Evolutionary conservation across 2,329 filamentous ascomycete genomes (phyloP).

Genomic region (Fusarium metavorans): DNA sequence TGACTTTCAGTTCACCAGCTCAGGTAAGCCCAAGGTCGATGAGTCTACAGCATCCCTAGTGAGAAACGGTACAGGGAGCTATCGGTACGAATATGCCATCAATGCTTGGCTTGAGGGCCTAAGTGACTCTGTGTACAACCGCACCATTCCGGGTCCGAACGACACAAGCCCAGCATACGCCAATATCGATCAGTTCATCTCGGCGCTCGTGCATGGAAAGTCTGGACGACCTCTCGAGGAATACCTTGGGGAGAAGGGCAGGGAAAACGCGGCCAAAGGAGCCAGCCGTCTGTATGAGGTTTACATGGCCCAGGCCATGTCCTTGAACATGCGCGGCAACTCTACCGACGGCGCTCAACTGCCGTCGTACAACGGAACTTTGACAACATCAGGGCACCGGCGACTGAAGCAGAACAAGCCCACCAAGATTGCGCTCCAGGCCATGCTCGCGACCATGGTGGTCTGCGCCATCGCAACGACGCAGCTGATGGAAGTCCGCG

Average conservation of each 20-base stretch:
- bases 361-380: constrained; percentile 22
- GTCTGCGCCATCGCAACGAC: constrained; percentile 40
- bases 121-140: constrained; percentile 31
- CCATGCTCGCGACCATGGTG: constrained; percentile 46
- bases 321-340: constrained; percentile 39
- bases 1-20: constrained; percentile 26
- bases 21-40: constrained; percentile 14
- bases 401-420: constrained; percentile 42
- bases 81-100: constrained; percentile 32
- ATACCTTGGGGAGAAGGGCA: constrained; percentile 26
- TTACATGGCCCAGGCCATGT: constrained; percentile 46
- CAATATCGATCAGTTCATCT: constrained; percentile 37
- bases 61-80: constrained; percentile 21
- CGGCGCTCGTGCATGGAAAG: constrained; percentile 30
- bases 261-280: constrained; percentile 23
- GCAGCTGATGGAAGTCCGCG: constrained; percentile 34
- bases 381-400: constrained; percentile 5
- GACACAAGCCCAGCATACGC: constrained; percentile 18
- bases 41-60: constrained; percentile 19
- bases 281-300: constrained; percentile 37
- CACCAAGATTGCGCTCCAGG: constrained; percentile 47
- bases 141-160: constrained; percentile 25
- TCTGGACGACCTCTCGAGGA: constrained; percentile 18
- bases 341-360: constrained; percentile 8
- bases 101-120: constrained; percentile 36